Conservation (phyloP, 768 basidiomycete species). For the Mycena pura region DNA sequence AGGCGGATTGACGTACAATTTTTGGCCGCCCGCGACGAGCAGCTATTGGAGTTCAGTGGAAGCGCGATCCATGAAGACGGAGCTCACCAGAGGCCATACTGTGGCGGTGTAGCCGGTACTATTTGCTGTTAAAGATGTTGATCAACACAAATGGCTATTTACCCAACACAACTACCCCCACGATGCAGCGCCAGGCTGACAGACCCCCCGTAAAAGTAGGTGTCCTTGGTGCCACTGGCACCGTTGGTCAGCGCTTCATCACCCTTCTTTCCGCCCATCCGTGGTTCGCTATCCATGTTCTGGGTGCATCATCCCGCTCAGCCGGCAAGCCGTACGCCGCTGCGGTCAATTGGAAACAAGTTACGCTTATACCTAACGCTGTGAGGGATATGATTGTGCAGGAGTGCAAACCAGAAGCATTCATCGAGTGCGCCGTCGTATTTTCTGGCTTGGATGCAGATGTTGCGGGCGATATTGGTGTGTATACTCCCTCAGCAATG, state of each 20-base stretch:
- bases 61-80: not conserved
- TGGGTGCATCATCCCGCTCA: conserved; percentile 89
- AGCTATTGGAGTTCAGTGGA: conserved; percentile 25
- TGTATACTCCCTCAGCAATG: conserved; percentile 18
- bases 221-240: conserved; percentile 88
- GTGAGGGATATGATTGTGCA: conserved; percentile 71
- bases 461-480: conserved; percentile 95
- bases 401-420: conserved; percentile 80
- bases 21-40: conserved; percentile 48
- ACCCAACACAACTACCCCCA: not conserved
- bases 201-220: conserved; percentile 55
- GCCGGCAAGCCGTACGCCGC: conserved; percentile 81
- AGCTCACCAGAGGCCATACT: conserved; percentile 20
- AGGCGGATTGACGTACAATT: conserved; percentile 48
- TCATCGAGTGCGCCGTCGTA: conserved; percentile 81
- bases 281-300: conserved; percentile 84
- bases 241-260: conserved; percentile 96
- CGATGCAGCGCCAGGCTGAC: conserved; percentile 20
- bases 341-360: conserved; percentile 90
- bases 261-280: conserved; percentile 86
- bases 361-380: conserved; percentile 68
- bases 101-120: not conserved
- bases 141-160: not conserved
- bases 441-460: conserved; percentile 98
- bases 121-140: not conserved